Evolutionary conservation across 176 grass and related monocot genomes (phyloP), one percentile per base, ranked within the genome.

Genomic region (Calamus simplicifolius): DNA sequence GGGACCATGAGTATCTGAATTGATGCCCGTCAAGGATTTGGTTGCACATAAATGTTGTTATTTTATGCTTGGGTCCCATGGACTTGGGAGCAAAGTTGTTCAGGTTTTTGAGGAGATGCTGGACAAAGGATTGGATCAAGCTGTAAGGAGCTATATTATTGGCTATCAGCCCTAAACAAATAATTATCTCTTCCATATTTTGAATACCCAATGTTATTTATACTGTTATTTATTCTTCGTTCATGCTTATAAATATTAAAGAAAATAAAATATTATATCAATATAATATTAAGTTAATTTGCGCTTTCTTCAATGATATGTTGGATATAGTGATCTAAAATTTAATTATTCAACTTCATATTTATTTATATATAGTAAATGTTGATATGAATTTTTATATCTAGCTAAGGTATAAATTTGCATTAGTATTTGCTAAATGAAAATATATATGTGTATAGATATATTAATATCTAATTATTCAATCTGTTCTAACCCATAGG

Each of bases 41-140:
- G 58, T 89, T 23, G 67, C 80, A 59, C 78, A 81, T 55, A 23
- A 89, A 89, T 64, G 70, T 48, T 18, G 49, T 81, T 51, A 85
- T 89, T 69, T 81, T 73, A 64, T 73, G 71, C 81, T 85, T 62
- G 77, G 86, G 67, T 81, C 74, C 69, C 86, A 89, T 1, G 74
- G 78, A 3, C 69, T 85, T 61, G 66, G 58, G 27, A 3, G 19
- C 26, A 63, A 81, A 6, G 86, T 77, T 30, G 78, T 85, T 71
- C 50, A 53, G 38, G 58, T 78, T 57, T 69, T 69, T 72, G 63
- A 89, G 51, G 54, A 73, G 48, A 85, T 85, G 77, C 52, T 89
- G 59, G 30, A 19, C 18, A 66, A 52, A 19, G 72, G 66, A 6
- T 27, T 23, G 21, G 21, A 23, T 75, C 25, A 68, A 16, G 23